Evolutionary conservation across 2,329 filamentous ascomycete genomes (phyloP), one percentile per base, ranked within the genome.

Genomic region (Pseudovirgaria hyperparasitica): DNA sequence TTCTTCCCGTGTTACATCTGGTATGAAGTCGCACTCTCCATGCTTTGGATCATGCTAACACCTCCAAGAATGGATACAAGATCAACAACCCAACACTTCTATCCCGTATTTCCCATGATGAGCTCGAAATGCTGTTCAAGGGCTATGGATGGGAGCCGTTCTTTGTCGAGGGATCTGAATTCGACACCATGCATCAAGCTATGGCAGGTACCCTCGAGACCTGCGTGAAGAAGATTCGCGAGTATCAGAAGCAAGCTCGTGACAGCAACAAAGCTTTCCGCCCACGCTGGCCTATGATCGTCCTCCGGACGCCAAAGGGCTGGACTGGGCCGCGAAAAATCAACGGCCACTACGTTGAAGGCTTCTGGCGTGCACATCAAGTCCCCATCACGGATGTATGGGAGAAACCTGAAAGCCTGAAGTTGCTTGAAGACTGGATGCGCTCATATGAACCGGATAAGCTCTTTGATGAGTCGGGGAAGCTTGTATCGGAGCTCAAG

Each of bases 61-160:
- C n/a, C n/a, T n/a, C n/a, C n/a, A n/a, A n/a, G n/a, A 86, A 86
- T 41, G 80, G 80, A 24, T 86, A 85, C 65, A 86, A 86, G 62
- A 85, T 85, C 60, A 81, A 82, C 60, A 82, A 82, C 52, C 77
- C 77, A 6, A 85, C 74, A 5, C 43, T 86, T 1, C 66, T 85
- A 10, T 72, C 79, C 9, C 72, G 80, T 38, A 76, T 86, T 44
- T 70, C 70, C 22, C 77, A 84, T 48, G 70, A 78, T 35, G 80
- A 86, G 54, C 62, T 86, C 5, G 66, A 72, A 39, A 58, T 65
- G 14, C 61, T 86, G 11, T 79, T 86, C 52, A 37, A 69, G 22
- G 80, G 80, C 16, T 85, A 84, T 42, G 80, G 80, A 38, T 86
- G 76, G 73, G 70, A 73, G 25, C 79, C 80, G 6, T 84, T 82